Evolutionary conservation across 768 basidiomycete genomes (phyloP).

Genomic region (Crassisporium funariophilum): DNA sequence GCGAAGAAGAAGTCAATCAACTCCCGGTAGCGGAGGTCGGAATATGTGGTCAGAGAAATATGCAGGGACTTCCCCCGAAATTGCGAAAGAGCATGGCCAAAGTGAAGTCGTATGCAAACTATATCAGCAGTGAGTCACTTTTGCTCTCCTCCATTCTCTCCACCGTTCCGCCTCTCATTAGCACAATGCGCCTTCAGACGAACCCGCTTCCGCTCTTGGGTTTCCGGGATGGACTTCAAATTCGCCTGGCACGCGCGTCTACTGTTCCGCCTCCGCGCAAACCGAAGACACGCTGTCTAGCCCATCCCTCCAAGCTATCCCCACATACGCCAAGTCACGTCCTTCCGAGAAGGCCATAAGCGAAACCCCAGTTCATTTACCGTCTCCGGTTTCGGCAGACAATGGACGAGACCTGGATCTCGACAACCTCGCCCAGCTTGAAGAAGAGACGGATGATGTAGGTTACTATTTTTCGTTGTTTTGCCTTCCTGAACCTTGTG

Average conservation of each 20-base stretch:
- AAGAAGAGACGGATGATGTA: constrained; percentile 20
- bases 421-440: constrained; percentile 14
- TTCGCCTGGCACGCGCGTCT: constrained; percentile 21
- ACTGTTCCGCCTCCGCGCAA: constrained; percentile 22
- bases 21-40: constrained; percentile 2
- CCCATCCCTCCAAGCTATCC: constrained; percentile 2
- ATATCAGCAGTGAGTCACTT: constrained; percentile 16
- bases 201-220: constrained; percentile 10
- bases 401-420: constrained; percentile 18
- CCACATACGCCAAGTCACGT: neutral
- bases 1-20: constrained; percentile 5
- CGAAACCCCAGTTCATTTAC: constrained; percentile 22
- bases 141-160: neutral
- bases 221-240: constrained; percentile 20
- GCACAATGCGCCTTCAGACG: constrained; percentile 7
- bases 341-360: neutral
- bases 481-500: neutral
- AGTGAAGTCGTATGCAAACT: constrained; percentile 17
- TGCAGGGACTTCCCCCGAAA: constrained; percentile 24
- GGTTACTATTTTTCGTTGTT: constrained; percentile 1
- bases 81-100: constrained; percentile 23
- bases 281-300: constrained; percentile 17
- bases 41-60: constrained; percentile 6
- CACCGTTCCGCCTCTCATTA: neutral
- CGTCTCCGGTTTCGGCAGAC: constrained; percentile 26